These are phyloP conservation scores for Recurvomyces mirabilis DNA, from an alignment of 495 filamentous ascomycete genomes.

Conservation along the genomic window DNA sequence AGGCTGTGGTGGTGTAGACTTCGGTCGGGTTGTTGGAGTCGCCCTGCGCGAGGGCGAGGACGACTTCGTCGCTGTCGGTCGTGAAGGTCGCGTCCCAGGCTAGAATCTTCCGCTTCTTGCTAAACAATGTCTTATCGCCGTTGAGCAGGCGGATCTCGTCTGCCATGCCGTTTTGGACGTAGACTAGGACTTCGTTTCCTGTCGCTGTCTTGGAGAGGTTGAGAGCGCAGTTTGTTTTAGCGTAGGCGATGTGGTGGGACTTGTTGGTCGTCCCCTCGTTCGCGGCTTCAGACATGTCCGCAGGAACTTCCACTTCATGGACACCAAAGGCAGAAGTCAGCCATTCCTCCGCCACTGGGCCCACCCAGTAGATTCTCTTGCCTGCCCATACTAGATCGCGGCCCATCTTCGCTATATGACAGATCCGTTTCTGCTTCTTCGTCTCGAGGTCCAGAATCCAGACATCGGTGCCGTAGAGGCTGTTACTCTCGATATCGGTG, in stretches of 20 bases:
- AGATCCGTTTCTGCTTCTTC: not conserved
- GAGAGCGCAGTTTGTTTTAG: not conserved
- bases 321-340: not conserved
- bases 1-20: constrained; percentile 12
- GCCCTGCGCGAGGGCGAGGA: constrained; percentile 8
- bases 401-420: not conserved
- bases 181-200: constrained; percentile 5
- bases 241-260: constrained; percentile 4
- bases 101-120: constrained; percentile 7
- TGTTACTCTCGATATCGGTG: not conserved
- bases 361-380: constrained; percentile 7
- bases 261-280: too few species aligned
- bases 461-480: not conserved
- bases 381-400: constrained; percentile 1
- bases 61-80: constrained; percentile 13
- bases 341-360: not conserved
- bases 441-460: not conserved
- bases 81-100: constrained; percentile 12
- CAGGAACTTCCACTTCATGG: not conserved
- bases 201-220: constrained; percentile 2
- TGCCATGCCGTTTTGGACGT: constrained; percentile 3
- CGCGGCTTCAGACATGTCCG: not conserved
- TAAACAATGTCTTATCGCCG: constrained; percentile 11
- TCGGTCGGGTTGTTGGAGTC: constrained; percentile 11
- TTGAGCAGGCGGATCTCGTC: constrained; percentile 11